Base-by-base conservation (phyloP, 768 basidiomycete species). In the Leccinum longicurvipes region DNA sequence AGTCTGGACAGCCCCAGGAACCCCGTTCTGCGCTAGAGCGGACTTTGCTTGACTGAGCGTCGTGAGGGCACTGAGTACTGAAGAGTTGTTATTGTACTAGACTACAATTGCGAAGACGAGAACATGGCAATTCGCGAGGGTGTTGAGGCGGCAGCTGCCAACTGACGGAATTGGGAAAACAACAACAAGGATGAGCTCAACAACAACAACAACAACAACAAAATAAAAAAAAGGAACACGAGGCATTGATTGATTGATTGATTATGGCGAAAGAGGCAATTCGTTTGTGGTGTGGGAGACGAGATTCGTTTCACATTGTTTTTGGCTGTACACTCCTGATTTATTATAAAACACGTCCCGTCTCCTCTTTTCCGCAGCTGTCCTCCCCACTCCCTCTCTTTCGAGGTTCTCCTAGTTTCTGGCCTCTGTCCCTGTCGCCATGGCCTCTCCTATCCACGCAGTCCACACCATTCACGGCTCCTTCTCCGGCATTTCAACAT, bases 391-490 rank as follows among this genome's bases (percentile, higher is more conserved):
- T 39, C 4, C 6, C 19, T 19, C 39, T 19, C 39, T 41, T 41
- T 17, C n/a, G n/a, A n/a, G n/a, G n/a, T n/a, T n/a, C n/a, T n/a
- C n/a, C 48, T 61, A 48, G 52, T 58, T 19, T 39, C 42, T 47
- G 55, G 47, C 60, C 49, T 58, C 65, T 53, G 57, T 44, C 42
- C 19, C 3, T 23, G 23, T 61, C 36, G 42, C 34, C 55, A 71
- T 71, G 69, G 66, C 71, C 46, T 9, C 59, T 15, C 59, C 71
- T 36, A 10, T 65, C 36, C 69, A 65, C 57, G 59, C 61, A 28
- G 62, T 71, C 34, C 71, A 72, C 44, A 66, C 69, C 54, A 70
- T 70, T 49, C 69, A 70, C 34, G 68, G 69, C 21, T 62, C 70
- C 2, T 70, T 70, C 47, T 66, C 69, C 31, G 69, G 69, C 46